phyloP scores from a whole-genome alignment of 345 rosid species.

The Cochlearia excelsa region DNA sequence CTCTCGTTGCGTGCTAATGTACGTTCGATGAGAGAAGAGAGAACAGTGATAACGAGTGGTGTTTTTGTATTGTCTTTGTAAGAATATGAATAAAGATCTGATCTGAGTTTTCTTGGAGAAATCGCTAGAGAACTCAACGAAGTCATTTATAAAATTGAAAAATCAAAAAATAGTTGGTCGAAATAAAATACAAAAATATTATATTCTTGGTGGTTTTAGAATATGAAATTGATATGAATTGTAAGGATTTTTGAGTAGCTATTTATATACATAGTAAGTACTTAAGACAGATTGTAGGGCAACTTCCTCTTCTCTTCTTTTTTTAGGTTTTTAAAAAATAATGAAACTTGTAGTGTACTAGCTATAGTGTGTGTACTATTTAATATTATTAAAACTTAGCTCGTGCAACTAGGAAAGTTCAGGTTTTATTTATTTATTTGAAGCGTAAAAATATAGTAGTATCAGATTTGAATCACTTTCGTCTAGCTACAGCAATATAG shows the following conservation, averaged over 20 bases:
- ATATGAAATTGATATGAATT: background rate
- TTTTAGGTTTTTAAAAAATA: background rate
- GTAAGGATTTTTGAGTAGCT: conserved; percentile 8
- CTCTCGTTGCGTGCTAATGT: conserved; percentile 65
- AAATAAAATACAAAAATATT: too few species aligned
- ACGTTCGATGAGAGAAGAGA: conserved; percentile 69
- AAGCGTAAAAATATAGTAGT: conserved; percentile 5
- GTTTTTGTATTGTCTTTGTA: conserved; percentile 49
- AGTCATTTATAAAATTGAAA: background rate
- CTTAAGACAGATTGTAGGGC: conserved; percentile 18
- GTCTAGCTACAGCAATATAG: conserved; percentile 23
- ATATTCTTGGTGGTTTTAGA: too few species aligned
- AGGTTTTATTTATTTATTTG: conserved; percentile 5
- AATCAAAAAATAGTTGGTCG: too few species aligned
- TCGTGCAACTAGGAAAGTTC: conserved; percentile 40
- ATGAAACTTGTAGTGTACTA: conserved; percentile 10
- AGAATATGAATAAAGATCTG: conserved; percentile 64
- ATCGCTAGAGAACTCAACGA: conserved; percentile 45
- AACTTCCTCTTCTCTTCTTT: conserved; percentile 34
- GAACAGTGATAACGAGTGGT: conserved; percentile 73
- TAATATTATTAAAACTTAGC: conserved; percentile 32
- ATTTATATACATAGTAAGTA: conserved; percentile 16
- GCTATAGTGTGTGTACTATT: conserved; percentile 28
- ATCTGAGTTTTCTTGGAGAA: conserved; percentile 76
- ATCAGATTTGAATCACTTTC: conserved; percentile 30